Evolutionary conservation across 1,139 yeast species (phyloP).

Genomic region (Nadsonia starkeyi-henricii): DNA sequence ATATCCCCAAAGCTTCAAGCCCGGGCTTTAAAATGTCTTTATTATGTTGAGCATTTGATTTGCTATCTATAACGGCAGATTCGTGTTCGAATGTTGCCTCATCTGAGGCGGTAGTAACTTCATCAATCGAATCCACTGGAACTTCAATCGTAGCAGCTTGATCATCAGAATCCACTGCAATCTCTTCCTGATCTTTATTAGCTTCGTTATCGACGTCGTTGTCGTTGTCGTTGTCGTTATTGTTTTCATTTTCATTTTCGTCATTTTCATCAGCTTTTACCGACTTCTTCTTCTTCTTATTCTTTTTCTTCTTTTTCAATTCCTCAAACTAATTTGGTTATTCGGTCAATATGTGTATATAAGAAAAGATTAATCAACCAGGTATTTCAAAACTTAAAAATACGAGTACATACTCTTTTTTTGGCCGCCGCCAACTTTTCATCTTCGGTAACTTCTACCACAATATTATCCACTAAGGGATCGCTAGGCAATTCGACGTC

Average conservation of each 20-base stretch:
- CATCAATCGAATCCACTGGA: slow-evolving; percentile 4
- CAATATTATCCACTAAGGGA: not conserved
- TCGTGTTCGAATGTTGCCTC: slow-evolving; percentile 4
- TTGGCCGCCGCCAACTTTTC: slow-evolving; percentile 52
- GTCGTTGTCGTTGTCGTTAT: slow-evolving; percentile 13
- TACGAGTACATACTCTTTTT: slow-evolving; percentile 28
- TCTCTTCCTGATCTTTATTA: slow-evolving; percentile 5
- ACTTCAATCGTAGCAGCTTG: slow-evolving; percentile 3
- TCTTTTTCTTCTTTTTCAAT: slow-evolving; percentile 40
- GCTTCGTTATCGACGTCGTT: slow-evolving; percentile 11
- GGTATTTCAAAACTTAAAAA: no score
- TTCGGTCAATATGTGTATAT: no score
- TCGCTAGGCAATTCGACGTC: no score
- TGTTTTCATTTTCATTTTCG: slow-evolving; percentile 12
- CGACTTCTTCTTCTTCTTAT: slow-evolving; percentile 32
- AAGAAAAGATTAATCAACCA: no score
- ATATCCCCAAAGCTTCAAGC: slow-evolving; percentile 1
- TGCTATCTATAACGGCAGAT: slow-evolving; percentile 3
- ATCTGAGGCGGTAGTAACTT: slow-evolving; percentile 5
- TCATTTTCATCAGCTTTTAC: slow-evolving; percentile 16
- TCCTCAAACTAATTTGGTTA: slow-evolving; percentile 33
- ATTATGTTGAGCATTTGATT: slow-evolving; percentile 1
- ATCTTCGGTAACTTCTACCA: slow-evolving; percentile 29
- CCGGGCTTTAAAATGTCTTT: slow-evolving; percentile 2
- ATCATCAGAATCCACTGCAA: slow-evolving; percentile 2